Percentiles rank a stretch among this genome's conserved stretches.
Evolutionary conservation across 2,329 filamentous ascomycete genomes (phyloP).

Genomic region (Stemphylium vesicarium): DNA sequence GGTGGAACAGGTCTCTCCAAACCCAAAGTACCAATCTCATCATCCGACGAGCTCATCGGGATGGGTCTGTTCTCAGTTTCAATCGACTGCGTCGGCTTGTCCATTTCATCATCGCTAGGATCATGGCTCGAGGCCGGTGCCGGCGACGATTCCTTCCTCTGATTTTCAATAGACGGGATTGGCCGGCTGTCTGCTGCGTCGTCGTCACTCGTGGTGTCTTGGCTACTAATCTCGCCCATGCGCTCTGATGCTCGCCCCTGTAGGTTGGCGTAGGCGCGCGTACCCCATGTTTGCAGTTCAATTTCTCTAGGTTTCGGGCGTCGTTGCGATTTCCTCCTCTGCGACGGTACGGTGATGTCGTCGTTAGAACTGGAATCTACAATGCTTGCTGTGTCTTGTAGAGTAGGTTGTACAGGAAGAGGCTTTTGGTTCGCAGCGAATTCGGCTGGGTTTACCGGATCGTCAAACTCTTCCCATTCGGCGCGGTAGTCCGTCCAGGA

Average conservation of each 20-base stretch:
- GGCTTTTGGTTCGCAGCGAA: constrained; percentile 31
- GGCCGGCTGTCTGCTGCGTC: neutral
- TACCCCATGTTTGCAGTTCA: constrained; percentile 27
- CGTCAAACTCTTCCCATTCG: constrained; percentile 56
- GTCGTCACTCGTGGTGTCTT: constrained; percentile 2
- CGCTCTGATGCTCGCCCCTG: constrained; percentile 15
- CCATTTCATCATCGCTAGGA: neutral
- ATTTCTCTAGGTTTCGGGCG: neutral
- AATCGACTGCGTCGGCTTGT: constrained; percentile 5
- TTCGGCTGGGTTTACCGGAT: constrained; percentile 19
- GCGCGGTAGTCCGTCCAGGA: constrained; percentile 53
- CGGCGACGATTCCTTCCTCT: neutral
- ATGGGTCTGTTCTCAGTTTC: neutral
- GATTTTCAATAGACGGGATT: constrained; percentile 6
- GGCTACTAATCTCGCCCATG: neutral
- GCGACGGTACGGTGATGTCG: constrained; percentile 3
- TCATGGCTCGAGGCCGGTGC: neutral
- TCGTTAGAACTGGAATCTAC: neutral
- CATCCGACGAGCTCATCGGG: neutral
- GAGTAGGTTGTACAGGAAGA: neutral
- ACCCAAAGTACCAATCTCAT: neutral
- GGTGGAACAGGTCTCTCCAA: neutral
- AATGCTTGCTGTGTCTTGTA: neutral
- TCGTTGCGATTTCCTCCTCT: neutral
- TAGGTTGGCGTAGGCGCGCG: constrained; percentile 33